Conservation (phyloP, 2,329 filamentous ascomycete genomes). For the Tolypocladium tropicale region DNA sequence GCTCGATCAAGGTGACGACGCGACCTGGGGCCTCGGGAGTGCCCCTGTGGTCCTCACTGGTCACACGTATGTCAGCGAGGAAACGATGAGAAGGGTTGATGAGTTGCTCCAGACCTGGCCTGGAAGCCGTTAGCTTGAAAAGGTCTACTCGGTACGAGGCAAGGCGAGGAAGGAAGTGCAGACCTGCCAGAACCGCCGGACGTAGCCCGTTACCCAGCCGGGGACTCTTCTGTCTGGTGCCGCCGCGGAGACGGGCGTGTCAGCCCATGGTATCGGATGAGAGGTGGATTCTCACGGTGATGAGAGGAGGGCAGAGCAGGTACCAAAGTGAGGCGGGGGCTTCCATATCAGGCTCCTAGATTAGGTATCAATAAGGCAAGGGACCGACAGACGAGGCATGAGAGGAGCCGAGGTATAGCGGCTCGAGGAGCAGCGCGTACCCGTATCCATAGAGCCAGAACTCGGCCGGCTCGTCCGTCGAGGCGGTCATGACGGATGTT, state of each 20-base stretch:
- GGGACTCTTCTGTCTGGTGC: conserved; percentile 67
- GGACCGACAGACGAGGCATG: background rate
- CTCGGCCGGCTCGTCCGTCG: conserved; percentile 36
- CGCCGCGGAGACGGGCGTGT: background rate
- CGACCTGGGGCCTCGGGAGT: conserved; percentile 80
- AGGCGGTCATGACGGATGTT: background rate
- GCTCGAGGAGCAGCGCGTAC: conserved; percentile 33
- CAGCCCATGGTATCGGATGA: background rate
- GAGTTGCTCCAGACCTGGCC: conserved; percentile 1
- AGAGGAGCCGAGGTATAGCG: background rate
- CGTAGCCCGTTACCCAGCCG: conserved; percentile 87
- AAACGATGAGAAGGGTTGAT: background rate
- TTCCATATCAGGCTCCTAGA: conserved; percentile 89
- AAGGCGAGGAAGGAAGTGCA: conserved; percentile 19
- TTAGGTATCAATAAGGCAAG: background rate
- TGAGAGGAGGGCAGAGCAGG: background rate
- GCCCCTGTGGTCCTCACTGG: conserved; percentile 86
- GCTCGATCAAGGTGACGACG: conserved; percentile 86
- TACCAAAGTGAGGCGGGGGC: conserved; percentile 91
- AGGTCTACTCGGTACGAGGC: conserved; percentile 1
- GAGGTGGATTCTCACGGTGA: background rate
- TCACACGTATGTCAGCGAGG: background rate
- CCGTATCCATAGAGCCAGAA: conserved; percentile 98
- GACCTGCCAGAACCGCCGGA: conserved; percentile 97
- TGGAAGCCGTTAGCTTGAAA: background rate